Base-by-base conservation (phyloP, 108 stramenopile species). In the Cylindrotheca closterium region DNA sequence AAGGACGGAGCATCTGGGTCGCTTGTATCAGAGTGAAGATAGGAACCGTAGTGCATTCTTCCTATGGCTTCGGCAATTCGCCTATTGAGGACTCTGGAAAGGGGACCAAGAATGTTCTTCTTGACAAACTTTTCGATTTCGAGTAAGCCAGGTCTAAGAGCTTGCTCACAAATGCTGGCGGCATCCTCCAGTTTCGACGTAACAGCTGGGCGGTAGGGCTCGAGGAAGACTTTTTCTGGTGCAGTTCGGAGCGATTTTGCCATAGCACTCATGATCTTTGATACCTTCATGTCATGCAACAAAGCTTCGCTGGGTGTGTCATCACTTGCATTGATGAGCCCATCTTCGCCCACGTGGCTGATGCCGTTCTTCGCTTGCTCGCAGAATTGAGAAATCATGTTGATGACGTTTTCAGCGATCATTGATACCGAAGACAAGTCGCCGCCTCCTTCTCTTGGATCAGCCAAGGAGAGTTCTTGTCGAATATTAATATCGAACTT, bases 381-480 rank as follows among this genome's bases (percentile, higher is more conserved):
- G 66, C 92, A 93, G 55, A 93, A 90, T 57, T 74, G 65, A n/a
- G 69, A 61, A 4, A 90, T 66, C 88, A 90, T 84, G 2, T 65
- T 55, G 3, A 86, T 83, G 54, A 93, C 71, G 42, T 68, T 75
- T 51, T 87, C 89, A 48, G 88, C 79, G 30, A 93, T 81, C 92
- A 93, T 93, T 17, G 81, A 78, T 17, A 81, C 49, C 60, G 67
- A 45, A 42, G 74, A 71, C 18, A 90, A 68, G 34, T 93, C 92
- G 1, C 92, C 92, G 12, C 92, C 92, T 45, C 92, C 92, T 70
- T 87, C 83, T 30, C 86, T 75, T 2, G 88, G 88, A 72, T 93
- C 92, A 0, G 92, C 88, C 33, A 88, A 60, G 1, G 88, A 74
- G 34, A 93, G 62, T 67, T 93, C 92, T 53, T 89, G 81, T 4